phyloP scores from a whole-genome alignment of 2,329 filamentous ascomycete species.

The Juglanconis sp. region DNA sequence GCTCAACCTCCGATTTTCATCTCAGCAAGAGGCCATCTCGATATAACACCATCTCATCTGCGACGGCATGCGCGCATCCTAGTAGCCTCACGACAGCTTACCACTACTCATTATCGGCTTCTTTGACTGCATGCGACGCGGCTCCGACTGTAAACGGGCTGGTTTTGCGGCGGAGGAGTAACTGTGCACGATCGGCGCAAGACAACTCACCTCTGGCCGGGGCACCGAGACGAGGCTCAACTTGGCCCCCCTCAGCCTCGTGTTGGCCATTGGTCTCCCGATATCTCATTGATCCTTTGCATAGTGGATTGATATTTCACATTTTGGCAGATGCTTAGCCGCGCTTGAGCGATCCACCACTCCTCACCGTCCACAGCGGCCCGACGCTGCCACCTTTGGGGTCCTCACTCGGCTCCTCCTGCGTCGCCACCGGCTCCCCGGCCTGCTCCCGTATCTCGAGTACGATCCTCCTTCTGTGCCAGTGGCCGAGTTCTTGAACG shows the following conservation, averaged over 20 bases:
- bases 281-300: not conserved
- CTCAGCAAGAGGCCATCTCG: not conserved
- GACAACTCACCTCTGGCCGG: not conserved
- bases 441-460: not conserved
- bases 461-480: not conserved
- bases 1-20: not conserved
- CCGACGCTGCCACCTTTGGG: not conserved
- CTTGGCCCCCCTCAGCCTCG: not conserved
- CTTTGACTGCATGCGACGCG: not conserved
- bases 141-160: not conserved
- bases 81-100: not conserved
- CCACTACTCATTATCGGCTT: not conserved
- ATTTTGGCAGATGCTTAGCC: not conserved
- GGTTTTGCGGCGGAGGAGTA: not conserved
- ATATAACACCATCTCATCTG: not conserved
- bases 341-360: not conserved
- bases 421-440: not conserved
- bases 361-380: not conserved
- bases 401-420: not conserved
- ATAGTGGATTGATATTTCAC: not conserved
- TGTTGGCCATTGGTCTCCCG: not conserved
- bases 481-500: not conserved
- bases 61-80: not conserved
- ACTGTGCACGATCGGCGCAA: slow-evolving; percentile 5
- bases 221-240: not conserved